Conservation (phyloP, 202 grass and related monocot species). For the Saccharum hybrid region DNA sequence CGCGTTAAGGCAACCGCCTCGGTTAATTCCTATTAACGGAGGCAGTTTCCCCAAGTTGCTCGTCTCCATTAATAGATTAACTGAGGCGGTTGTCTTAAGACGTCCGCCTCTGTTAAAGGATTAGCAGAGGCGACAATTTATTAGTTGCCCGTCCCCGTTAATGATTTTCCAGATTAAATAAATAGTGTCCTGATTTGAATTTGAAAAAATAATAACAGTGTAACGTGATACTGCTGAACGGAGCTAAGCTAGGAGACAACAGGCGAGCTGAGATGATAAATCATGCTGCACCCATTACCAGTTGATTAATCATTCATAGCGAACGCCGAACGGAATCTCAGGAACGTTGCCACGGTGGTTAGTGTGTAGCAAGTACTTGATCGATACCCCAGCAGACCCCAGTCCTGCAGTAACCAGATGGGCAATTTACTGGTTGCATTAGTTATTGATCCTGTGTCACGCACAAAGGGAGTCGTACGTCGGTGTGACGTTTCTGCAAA, state of each 20-base stretch:
- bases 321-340: not conserved
- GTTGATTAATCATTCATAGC: not conserved
- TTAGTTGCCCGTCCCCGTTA: no score
- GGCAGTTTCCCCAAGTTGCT: no score
- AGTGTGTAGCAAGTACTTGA: not conserved
- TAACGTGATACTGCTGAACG: not conserved
- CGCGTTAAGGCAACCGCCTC: no score
- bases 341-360: not conserved
- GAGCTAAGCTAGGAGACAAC: slow-evolving; percentile 1
- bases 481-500: not conserved
- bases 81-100: no score
- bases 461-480: not conserved
- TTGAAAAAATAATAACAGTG: not conserved
- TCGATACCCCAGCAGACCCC: not conserved
- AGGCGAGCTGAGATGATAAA: not conserved
- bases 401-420: not conserved
- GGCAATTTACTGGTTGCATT: not conserved
- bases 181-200: no score
- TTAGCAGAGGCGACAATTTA: no score
- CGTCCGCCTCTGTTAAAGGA: no score
- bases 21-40: no score
- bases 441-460: not conserved
- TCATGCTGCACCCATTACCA: not conserved
- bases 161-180: no score
- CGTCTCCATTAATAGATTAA: no score